Conservation (phyloP, 768 basidiomycete species). For the Neoboletus magnificus region DNA sequence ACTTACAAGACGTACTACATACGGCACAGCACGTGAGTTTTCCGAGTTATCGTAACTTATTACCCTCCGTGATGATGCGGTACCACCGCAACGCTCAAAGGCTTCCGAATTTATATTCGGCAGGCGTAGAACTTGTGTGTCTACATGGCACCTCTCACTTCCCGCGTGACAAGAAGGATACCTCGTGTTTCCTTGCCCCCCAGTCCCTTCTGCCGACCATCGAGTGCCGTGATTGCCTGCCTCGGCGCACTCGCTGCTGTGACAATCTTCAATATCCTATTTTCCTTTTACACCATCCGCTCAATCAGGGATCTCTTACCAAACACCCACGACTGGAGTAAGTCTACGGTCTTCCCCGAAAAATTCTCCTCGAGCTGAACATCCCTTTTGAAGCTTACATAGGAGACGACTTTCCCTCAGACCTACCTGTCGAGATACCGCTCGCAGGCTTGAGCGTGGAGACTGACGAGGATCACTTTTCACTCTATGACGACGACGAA, state of each 20-base stretch:
- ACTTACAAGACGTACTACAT: no score
- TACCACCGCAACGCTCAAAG: neutral
- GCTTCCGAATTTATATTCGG: neutral
- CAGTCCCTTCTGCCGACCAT: neutral
- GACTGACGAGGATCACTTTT: conserved; percentile 25
- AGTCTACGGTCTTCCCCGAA: neutral
- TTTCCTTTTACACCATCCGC: conserved; percentile 19
- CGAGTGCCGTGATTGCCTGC: conserved; percentile 5
- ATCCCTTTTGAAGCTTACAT: conserved; percentile 18
- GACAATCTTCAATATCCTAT: conserved; percentile 22
- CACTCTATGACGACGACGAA: conserved; percentile 33
- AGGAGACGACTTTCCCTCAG: conserved; percentile 31
- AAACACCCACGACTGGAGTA: conserved; percentile 22
- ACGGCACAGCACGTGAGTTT: no score
- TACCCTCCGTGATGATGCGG: no score
- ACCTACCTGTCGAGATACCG: conserved; percentile 31
- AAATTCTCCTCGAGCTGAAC: neutral
- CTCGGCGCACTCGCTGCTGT: conserved; percentile 20
- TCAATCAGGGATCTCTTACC: conserved; percentile 13
- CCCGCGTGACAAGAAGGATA: neutral
- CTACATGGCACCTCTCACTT: conserved; percentile 6
- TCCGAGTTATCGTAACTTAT: no score
- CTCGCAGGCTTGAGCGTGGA: conserved; percentile 26
- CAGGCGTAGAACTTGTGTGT: neutral
- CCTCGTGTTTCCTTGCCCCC: neutral